Evolutionary conservation across 805 yeast genomes (phyloP).

Genomic region (Monosporozyma siamensis): DNA sequence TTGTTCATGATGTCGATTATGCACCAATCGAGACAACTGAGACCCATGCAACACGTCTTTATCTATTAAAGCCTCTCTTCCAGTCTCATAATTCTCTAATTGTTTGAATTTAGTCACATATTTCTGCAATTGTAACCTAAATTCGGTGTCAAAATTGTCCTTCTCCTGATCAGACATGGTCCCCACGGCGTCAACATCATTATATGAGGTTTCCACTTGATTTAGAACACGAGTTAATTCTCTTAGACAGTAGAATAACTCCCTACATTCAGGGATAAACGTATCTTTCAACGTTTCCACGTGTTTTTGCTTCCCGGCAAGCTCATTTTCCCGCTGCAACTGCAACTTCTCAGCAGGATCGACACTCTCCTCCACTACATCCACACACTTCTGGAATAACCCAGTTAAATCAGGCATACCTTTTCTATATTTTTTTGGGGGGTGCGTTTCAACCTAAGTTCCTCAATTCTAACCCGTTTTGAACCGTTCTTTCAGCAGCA

Average conservation of each 20-base stretch:
- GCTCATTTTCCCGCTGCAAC: neutral
- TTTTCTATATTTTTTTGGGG: neutral
- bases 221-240: constrained; percentile 25
- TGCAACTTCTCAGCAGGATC: neutral
- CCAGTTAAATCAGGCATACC: constrained; percentile 25
- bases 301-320: neutral
- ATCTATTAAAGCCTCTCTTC: constrained; percentile 30
- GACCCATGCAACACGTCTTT: constrained; percentile 16
- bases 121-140: constrained; percentile 42
- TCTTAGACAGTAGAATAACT: constrained; percentile 20
- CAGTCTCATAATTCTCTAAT: constrained; percentile 43
- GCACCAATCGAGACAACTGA: constrained; percentile 17
- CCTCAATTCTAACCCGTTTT: neutral
- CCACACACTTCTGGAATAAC: constrained; percentile 21
- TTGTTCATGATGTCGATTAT: constrained; percentile 26
- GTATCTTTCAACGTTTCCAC: constrained; percentile 14
- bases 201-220: constrained; percentile 23
- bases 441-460: too few relatives aligned
- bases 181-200: neutral
- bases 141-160: constrained; percentile 47
- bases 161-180: constrained; percentile 39
- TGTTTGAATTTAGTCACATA: constrained; percentile 42
- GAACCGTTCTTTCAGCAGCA: too few relatives aligned
- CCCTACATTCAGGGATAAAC: constrained; percentile 25
- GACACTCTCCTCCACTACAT: constrained; percentile 16